Evolutionary conservation across 192 early-diverging fungal species (phyloP).

Genomic region (Diversispora epigaea): DNA sequence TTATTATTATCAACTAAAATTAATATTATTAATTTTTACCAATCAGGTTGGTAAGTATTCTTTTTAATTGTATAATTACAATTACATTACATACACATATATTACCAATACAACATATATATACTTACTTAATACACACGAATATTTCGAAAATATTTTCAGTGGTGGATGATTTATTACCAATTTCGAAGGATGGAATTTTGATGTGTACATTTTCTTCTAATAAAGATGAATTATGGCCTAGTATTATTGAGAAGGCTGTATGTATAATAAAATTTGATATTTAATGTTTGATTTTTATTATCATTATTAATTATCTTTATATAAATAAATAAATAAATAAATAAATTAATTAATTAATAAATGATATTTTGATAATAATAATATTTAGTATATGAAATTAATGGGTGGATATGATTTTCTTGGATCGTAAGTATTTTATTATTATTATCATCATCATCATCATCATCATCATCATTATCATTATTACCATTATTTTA

Average conservation of each 20-base stretch:
- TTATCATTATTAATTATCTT: not conserved
- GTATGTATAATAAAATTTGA: constrained; percentile 44
- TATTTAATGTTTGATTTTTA: not conserved
- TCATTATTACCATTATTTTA: constrained; percentile 13
- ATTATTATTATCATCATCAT: not conserved
- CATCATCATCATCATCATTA: not conserved
- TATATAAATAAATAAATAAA: no score
- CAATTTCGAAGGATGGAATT: constrained; percentile 65
- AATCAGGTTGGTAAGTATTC: no score
- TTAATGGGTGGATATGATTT: constrained; percentile 95
- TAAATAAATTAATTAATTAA: not conserved
- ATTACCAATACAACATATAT: not conserved
- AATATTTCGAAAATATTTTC: not conserved
- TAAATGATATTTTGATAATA: no score
- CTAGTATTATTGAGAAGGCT: constrained; percentile 89
- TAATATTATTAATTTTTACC: no score
- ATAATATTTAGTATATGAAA: constrained; percentile 72
- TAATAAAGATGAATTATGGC: constrained; percentile 74
- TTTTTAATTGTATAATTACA: no score
- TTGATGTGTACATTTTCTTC: constrained; percentile 89
- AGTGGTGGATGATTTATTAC: constrained; percentile 87
- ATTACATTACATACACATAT: no score
- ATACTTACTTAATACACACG: not conserved
- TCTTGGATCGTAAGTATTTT: constrained; percentile 76
- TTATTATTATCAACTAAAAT: no score